Evolutionary conservation across 805 yeast genomes (phyloP).

Genomic region (Wickerhamiella sergipiensis): DNA sequence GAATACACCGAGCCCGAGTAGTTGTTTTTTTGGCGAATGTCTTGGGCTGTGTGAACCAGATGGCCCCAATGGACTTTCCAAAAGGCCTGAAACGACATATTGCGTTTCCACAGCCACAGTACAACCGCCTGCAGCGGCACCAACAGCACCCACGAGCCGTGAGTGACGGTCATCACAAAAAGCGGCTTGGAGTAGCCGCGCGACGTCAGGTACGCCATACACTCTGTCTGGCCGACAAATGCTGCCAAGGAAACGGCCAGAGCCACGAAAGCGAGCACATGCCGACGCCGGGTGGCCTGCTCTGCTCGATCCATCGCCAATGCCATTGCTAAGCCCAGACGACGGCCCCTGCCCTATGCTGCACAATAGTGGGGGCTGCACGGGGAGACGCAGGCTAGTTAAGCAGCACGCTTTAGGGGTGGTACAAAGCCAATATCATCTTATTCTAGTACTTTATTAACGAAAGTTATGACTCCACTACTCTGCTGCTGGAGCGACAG

Average conservation of each 20-base stretch:
- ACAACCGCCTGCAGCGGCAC: slow-evolving; percentile 54
- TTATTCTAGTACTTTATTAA: too few species aligned
- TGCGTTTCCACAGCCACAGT: slow-evolving; percentile 27
- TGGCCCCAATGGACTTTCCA: slow-evolving; percentile 16
- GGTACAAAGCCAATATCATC: too few species aligned
- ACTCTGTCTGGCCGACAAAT: slow-evolving; percentile 71
- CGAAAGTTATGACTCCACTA: too few species aligned
- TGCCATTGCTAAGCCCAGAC: not conserved
- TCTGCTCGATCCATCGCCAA: not conserved
- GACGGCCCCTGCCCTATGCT: too few species aligned
- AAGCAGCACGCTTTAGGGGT: too few species aligned
- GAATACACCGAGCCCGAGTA: slow-evolving; percentile 4
- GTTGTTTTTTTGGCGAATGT: slow-evolving; percentile 9
- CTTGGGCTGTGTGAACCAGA: slow-evolving; percentile 9
- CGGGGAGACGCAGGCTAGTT: too few species aligned
- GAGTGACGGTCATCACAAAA: slow-evolving; percentile 46
- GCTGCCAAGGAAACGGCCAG: slow-evolving; percentile 38
- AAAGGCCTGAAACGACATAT: slow-evolving; percentile 6
- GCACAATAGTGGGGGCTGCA: too few species aligned
- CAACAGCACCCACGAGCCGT: slow-evolving; percentile 60
- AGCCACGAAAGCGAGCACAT: slow-evolving; percentile 32
- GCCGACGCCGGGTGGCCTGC: slow-evolving; percentile 23
- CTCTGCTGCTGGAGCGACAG: too few species aligned
- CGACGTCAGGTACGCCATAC: slow-evolving; percentile 54
- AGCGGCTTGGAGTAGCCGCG: slow-evolving; percentile 55